Conservation (phyloP, 1,139 yeast genomes). For the Scheffersomyces lignicola region DNA sequence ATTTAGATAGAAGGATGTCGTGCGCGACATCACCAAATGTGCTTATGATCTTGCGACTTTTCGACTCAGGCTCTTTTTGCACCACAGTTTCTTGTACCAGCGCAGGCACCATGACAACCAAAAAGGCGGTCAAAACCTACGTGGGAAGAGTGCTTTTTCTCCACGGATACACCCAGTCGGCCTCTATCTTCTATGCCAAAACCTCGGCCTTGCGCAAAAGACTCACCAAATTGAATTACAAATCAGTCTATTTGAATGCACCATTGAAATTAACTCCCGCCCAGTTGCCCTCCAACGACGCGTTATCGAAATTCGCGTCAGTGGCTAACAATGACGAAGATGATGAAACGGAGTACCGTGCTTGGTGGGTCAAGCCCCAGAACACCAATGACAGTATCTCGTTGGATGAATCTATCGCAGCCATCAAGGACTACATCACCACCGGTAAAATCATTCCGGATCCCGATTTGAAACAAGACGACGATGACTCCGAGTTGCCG, state of each 20-base stretch:
- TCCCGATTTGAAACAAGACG: conserved; percentile 23
- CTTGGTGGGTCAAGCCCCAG: conserved; percentile 40
- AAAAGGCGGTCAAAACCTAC: conserved; percentile 5
- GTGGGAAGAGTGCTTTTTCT: conserved; percentile 39
- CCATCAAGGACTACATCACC: conserved; percentile 31
- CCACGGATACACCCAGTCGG: conserved; percentile 47
- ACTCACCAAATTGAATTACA: conserved; percentile 42
- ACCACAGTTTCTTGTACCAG: too few relatives aligned
- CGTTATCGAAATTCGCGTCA: conserved; percentile 43
- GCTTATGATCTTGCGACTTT: too few relatives aligned
- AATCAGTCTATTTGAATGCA: conserved; percentile 75
- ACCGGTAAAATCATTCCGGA: conserved; percentile 34
- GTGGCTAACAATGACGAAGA: conserved; percentile 24
- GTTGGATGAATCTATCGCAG: conserved; percentile 28
- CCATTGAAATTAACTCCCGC: conserved; percentile 64
- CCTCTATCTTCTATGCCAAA: conserved; percentile 47
- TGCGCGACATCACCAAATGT: too few relatives aligned
- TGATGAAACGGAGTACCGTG: conserved; percentile 26
- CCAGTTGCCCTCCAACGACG: conserved; percentile 61
- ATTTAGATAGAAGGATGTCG: too few relatives aligned
- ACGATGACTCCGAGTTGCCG: conserved; percentile 28
- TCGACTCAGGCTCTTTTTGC: too few relatives aligned
- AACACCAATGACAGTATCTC: conserved; percentile 22
- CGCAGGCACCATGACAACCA: conserved; percentile 9
- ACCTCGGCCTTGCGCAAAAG: conserved; percentile 46